Evolutionary conservation across 441 rosid species (phyloP).

Genomic region (Pelargonium citronellum): DNA sequence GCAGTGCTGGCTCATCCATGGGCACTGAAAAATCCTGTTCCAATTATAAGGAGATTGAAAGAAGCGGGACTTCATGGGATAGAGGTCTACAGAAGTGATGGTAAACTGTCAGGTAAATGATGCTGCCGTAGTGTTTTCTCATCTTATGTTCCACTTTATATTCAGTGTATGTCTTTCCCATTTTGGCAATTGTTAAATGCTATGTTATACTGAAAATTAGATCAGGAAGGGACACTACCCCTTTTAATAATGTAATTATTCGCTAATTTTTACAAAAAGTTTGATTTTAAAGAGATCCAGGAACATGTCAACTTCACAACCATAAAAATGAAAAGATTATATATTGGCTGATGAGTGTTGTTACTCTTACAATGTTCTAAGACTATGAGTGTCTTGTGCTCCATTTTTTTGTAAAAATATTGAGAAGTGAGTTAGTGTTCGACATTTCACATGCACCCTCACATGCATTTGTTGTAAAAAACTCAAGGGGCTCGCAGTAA

Average conservation of each 20-base stretch:
- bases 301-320: neutral
- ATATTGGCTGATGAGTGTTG: neutral
- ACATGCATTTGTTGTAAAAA: too few species aligned
- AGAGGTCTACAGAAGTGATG: constrained; percentile 84
- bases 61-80: constrained; percentile 85
- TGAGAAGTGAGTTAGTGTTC: too few species aligned
- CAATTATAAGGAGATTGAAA: constrained; percentile 53
- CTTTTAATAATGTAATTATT: too few species aligned
- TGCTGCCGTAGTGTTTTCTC: neutral
- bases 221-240: too few species aligned
- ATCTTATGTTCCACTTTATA: neutral
- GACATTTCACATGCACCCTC: too few species aligned
- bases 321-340: neutral
- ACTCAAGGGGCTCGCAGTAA: too few species aligned
- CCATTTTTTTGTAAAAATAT: too few species aligned
- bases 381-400: too few species aligned
- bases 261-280: too few species aligned
- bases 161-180: neutral
- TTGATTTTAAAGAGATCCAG: neutral
- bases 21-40: constrained; percentile 72
- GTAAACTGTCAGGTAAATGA: constrained; percentile 55
- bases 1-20: constrained; percentile 99
- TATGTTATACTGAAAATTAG: too few species aligned
- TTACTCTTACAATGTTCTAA: too few species aligned
- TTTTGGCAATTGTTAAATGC: neutral